Percentiles rank a stretch among this genome's conserved stretches.
Conservation (phyloP, 176 grass and related monocot species). For the Rhipidocladum racemiflorum region DNA sequence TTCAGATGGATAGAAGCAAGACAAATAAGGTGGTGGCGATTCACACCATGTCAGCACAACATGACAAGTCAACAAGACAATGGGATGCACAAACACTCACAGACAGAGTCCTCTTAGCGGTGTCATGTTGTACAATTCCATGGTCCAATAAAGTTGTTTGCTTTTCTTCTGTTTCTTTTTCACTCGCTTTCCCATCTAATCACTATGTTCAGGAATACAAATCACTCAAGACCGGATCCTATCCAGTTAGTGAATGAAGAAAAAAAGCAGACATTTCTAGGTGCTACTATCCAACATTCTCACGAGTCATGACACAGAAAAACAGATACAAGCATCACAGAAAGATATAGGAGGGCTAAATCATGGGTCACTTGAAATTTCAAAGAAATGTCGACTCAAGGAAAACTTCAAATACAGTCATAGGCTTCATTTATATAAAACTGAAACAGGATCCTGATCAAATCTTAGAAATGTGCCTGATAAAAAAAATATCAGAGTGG, state of each 20-base stretch:
- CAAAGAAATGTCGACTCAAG: background rate
- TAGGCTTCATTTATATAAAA: background rate
- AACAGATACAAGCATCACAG: background rate
- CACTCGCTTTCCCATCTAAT: slow-evolving; percentile 2
- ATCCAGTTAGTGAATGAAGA: background rate
- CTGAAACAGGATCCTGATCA: background rate
- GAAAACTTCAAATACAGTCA: background rate
- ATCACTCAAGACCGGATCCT: background rate
- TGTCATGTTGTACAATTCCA: background rate
- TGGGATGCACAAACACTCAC: background rate
- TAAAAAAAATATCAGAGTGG: background rate
- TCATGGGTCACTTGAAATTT: background rate
- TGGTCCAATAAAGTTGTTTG: background rate
- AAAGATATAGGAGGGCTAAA: background rate
- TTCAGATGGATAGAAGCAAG: slow-evolving; percentile 4
- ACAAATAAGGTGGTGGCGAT: background rate
- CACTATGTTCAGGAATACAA: background rate
- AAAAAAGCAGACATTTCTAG: background rate
- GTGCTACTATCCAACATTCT: background rate
- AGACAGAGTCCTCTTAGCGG: background rate
- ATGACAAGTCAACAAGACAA: background rate
- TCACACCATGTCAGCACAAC: background rate
- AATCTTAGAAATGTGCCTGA: background rate
- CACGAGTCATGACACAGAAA: background rate
- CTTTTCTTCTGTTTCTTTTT: background rate